Base-by-base conservation (phyloP, 352 stramenopile species). In the Lagenidium giganteum region DNA sequence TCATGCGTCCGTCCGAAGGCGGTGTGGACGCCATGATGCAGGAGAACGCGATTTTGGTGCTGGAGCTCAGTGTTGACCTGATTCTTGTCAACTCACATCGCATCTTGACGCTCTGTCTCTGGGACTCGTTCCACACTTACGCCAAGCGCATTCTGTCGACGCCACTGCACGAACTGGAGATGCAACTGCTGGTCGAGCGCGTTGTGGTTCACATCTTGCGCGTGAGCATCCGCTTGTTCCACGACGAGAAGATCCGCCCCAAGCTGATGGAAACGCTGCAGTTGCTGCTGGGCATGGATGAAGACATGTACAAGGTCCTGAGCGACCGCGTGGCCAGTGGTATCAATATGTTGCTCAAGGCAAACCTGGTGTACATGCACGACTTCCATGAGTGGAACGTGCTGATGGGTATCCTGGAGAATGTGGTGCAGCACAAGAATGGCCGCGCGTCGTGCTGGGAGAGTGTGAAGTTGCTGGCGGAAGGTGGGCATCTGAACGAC, bases 301-400 rank as follows among this genome's bases (percentile, higher is more conserved):
- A 77, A 42, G 69, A 80, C n/a, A 79, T 86, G 69, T 81, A 80
- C 57, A 67, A 78, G 51, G 76, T 69, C 2, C 42, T 88, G 24
- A 78, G 73, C 30, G 73, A 88, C 25, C 68, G 76, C 16, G 46
- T 88, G 7, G 71, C 76, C 5, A 73, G 67, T 0, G 76, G 76
- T 3, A 70, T 88, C 31, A 81, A 81, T 21, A 75, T 87, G 66
- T 42, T 87, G n/a, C 41, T 88, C 8, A 86, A 87, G 54, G 76
- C 76, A 2, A 88, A 88, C 30, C 46, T 83, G 11, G 73, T 87
- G 54, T 88, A 88, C 62, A 83, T 88, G 73, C 66, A 84, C 44
- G 54, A 81, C 23, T 83, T 83, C 32, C 57, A 70, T 50, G 73
- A 87, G 38, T 83, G 73, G 70, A 35, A 67, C 14, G 55, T 80